A percentile compares a stretch with the other conserved stretches of the same genome.
Conservation (phyloP, 192 early-diverging fungal species). For the Coemansia brasiliensis region DNA sequence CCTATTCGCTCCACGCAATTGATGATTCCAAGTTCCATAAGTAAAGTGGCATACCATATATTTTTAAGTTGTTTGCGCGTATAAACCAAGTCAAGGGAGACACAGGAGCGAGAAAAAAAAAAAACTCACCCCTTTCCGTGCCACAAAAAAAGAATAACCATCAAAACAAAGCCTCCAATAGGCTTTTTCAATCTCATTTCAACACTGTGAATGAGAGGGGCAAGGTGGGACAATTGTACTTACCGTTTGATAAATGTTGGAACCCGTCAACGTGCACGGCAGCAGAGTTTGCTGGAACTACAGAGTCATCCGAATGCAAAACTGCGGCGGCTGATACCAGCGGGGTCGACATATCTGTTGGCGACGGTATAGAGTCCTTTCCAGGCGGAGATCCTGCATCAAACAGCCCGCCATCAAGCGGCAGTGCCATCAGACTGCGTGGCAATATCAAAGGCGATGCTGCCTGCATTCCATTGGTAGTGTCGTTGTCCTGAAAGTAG, state of each 20-base stretch:
- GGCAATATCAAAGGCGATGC: constrained; percentile 37
- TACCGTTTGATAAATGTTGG: not conserved
- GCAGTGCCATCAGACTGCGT: constrained; percentile 31
- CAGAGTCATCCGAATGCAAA: constrained; percentile 26
- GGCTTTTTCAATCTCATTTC: too few relatives aligned
- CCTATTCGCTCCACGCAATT: constrained; percentile 30
- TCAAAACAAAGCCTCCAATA: too few relatives aligned
- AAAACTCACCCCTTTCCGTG: too few relatives aligned
- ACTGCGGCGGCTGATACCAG: constrained; percentile 9
- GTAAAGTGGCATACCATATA: constrained; percentile 22
- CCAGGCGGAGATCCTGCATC: constrained; percentile 21
- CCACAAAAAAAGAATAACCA: too few relatives aligned
- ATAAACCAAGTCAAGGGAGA: too few relatives aligned
- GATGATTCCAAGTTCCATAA: constrained; percentile 28
- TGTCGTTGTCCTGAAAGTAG: not conserved
- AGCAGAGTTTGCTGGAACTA: constrained; percentile 19
- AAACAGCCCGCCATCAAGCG: constrained; percentile 39
- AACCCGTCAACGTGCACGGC: not conserved
- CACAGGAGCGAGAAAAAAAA: too few relatives aligned
- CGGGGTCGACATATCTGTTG: constrained; percentile 24
- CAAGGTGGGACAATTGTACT: too few relatives aligned
- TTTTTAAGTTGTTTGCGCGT: not conserved
- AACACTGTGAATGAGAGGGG: too few relatives aligned
- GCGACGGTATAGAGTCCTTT: constrained; percentile 30
- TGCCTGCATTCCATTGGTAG: constrained; percentile 22